Evolutionary conservation across 164 flowering plant genomes (phyloP).

Genomic region (Houttuynia cordata): DNA sequence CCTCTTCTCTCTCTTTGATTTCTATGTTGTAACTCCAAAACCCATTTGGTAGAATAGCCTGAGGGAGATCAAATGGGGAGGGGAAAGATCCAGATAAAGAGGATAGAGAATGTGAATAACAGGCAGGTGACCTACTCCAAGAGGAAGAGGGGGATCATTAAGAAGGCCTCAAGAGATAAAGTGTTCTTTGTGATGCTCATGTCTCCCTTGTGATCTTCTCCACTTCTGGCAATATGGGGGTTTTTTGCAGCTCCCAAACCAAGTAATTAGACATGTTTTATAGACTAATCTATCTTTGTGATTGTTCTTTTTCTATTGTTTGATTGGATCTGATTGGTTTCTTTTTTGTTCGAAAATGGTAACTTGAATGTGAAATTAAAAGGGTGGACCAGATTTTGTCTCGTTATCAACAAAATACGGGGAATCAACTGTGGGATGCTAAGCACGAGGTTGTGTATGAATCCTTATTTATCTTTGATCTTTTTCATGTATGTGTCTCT

Average conservation of each 20-base stretch:
- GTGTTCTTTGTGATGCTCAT: slow-evolving; percentile 70
- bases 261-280: slow-evolving; percentile 19
- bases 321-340: background rate
- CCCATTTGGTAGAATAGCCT: background rate
- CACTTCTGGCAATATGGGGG: slow-evolving; percentile 52
- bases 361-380: background rate
- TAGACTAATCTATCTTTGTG: too few relatives aligned
- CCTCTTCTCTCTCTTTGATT: background rate
- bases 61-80: slow-evolving; percentile 31
- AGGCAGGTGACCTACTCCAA: slow-evolving; percentile 79
- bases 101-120: slow-evolving; percentile 69
- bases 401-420: slow-evolving; percentile 42
- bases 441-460: slow-evolving; percentile 60
- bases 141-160: slow-evolving; percentile 66
- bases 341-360: background rate
- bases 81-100: slow-evolving; percentile 86
- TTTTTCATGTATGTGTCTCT: background rate
- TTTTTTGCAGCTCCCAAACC: slow-evolving; percentile 39
- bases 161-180: slow-evolving; percentile 68
- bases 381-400: slow-evolving; percentile 52
- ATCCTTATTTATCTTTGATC: background rate
- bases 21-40: background rate
- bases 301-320: background rate
- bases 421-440: slow-evolving; percentile 82
- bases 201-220: slow-evolving; percentile 67